Conservation (phyloP, 495 filamentous ascomycete species). For the Annulohypoxylon moriforme region DNA sequence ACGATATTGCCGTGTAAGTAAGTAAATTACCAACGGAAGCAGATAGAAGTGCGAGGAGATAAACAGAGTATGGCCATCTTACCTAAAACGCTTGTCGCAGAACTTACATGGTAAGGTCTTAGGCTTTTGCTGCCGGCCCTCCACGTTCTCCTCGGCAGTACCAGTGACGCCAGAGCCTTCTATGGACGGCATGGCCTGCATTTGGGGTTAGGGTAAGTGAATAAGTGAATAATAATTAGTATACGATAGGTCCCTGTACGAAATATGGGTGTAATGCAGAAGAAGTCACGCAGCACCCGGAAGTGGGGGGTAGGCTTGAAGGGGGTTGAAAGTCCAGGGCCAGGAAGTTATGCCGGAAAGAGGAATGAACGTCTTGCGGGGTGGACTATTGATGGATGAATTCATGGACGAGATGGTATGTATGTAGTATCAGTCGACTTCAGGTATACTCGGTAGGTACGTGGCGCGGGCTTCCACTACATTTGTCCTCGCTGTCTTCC, state of each 20-base stretch:
- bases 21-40: constrained; percentile 55
- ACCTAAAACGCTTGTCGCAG: constrained; percentile 67
- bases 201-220: constrained; percentile 48
- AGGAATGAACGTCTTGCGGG: constrained; percentile 51
- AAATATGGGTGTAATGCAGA: constrained; percentile 51
- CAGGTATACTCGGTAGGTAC: constrained; percentile 47
- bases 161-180: constrained; percentile 55
- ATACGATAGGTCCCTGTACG: constrained; percentile 53
- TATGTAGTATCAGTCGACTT: constrained; percentile 46
- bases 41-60: constrained; percentile 50
- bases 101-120: constrained; percentile 67
- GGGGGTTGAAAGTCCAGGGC: constrained; percentile 46
- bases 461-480: constrained; percentile 39
- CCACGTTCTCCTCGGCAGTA: constrained; percentile 59
- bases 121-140: constrained; percentile 63
- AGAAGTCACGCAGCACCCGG: constrained; percentile 52
- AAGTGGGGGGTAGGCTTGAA: constrained; percentile 48
- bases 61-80: constrained; percentile 46
- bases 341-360: constrained; percentile 52
- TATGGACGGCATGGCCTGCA: constrained; percentile 63
- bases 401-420: constrained; percentile 47
- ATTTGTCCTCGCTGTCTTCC: constrained; percentile 31
- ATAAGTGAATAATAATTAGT: constrained; percentile 52
- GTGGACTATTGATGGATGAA: constrained; percentile 51
- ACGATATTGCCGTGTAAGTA: constrained; percentile 45